Evolutionary conservation across 106 monocot species (phyloP).

Genomic region (Hemerocallis citrina): DNA sequence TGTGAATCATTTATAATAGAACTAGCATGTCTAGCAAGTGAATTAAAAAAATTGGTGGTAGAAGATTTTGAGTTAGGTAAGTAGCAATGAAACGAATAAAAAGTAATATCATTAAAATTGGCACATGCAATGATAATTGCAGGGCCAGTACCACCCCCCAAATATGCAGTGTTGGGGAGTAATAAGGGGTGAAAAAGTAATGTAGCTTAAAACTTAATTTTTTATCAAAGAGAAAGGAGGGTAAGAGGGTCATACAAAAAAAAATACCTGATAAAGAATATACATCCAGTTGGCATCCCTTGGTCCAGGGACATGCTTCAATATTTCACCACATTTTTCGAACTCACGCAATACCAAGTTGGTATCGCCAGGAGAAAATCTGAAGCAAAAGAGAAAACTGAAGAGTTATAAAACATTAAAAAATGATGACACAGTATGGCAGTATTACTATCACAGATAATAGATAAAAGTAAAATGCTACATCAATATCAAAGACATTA

Average conservation of each 20-base stretch:
- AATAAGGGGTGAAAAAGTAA: no score
- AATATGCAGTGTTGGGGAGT: no score
- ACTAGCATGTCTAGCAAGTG: no score
- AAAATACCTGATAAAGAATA: slow-evolving; percentile 78
- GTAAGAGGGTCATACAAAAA: neutral
- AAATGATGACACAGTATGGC: no score
- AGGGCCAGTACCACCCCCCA: no score
- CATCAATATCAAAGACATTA: neutral
- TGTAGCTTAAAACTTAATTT: neutral
- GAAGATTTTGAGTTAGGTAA: no score
- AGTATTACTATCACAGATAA: neutral
- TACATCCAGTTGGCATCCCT: slow-evolving; percentile 95
- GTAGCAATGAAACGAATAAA: no score
- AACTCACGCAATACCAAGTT: slow-evolving; percentile 83
- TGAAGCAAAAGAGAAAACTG: slow-evolving; percentile 12
- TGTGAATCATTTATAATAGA: no score
- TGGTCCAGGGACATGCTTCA: slow-evolving; percentile 70
- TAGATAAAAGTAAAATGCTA: neutral
- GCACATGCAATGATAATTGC: no score
- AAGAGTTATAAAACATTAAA: neutral
- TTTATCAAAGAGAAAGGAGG: neutral
- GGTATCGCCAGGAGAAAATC: slow-evolving; percentile 78
- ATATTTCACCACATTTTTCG: slow-evolving; percentile 79
- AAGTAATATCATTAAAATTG: no score
- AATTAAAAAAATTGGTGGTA: no score